phyloP scores from a whole-genome alignment of 108 stramenopile species.

The Epipyxis sp. region DNA sequence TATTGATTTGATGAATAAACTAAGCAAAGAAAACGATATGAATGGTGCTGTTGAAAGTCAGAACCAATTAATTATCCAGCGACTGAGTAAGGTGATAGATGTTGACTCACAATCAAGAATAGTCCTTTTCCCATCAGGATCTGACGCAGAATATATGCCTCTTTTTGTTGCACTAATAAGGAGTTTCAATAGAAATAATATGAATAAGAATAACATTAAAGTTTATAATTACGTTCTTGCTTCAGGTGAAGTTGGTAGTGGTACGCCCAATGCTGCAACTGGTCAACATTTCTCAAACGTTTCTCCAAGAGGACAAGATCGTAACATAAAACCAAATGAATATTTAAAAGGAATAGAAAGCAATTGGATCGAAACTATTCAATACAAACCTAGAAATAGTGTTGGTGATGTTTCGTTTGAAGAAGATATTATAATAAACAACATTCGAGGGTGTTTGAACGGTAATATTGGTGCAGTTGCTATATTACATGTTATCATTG shows the following conservation, averaged over 20 bases:
- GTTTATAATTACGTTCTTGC: background rate
- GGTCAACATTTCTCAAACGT: background rate
- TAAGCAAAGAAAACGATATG: background rate
- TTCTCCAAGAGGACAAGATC: background rate
- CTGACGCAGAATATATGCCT: conserved; percentile 18
- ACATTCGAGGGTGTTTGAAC: background rate
- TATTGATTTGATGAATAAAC: background rate
- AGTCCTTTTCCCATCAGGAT: conserved; percentile 15
- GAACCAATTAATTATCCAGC: background rate
- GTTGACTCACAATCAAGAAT: background rate
- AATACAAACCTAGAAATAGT: background rate
- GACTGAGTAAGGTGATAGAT: background rate
- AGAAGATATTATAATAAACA: background rate
- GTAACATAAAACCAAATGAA: no score
- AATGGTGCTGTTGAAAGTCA: background rate
- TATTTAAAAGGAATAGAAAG: background rate
- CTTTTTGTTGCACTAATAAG: background rate
- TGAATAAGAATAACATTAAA: background rate
- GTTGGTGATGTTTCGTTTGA: background rate
- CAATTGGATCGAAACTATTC: background rate
- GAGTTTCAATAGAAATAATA: background rate
- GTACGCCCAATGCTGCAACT: conserved; percentile 15
- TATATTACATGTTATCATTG: background rate
- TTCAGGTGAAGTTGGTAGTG: background rate
- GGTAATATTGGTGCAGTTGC: background rate